Evolutionary conservation across 2,329 filamentous ascomycete species (phyloP).

Genomic region (Botryotinia narcissicola): DNA sequence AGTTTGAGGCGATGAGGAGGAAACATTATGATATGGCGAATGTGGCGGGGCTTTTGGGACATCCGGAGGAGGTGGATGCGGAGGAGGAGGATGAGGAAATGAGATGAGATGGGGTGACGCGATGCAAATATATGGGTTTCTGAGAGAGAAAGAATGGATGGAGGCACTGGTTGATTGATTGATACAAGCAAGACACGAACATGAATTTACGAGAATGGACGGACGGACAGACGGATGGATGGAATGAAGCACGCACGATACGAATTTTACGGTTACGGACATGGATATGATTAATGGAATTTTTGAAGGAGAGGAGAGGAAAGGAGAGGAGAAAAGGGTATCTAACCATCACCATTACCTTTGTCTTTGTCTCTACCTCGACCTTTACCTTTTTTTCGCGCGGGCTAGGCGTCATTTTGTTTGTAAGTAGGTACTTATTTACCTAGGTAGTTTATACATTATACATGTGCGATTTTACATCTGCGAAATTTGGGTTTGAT

Average conservation of each 20-base stretch:
- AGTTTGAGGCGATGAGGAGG: slow-evolving; percentile 89
- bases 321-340: not conserved
- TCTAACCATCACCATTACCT: not conserved
- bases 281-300: not conserved
- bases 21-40: slow-evolving; percentile 99
- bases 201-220: not conserved
- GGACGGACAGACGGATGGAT: too few relatives aligned
- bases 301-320: not conserved
- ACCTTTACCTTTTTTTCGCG: too few relatives aligned
- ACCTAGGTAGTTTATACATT: not conserved
- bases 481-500: not conserved
- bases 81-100: slow-evolving; percentile 50
- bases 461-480: not conserved
- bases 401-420: not conserved
- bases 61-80: slow-evolving; percentile 65
- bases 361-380: too few relatives aligned
- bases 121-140: not conserved
- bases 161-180: too few relatives aligned
- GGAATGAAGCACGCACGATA: not conserved
- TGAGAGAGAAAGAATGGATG: too few relatives aligned
- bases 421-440: not conserved
- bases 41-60: slow-evolving; percentile 81
- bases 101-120: slow-evolving; percentile 26
- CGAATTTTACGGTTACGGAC: not conserved
- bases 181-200: not conserved